Evolutionary conservation across 495 filamentous ascomycete species (phyloP).

Genomic region (Tuber aestivum): DNA sequence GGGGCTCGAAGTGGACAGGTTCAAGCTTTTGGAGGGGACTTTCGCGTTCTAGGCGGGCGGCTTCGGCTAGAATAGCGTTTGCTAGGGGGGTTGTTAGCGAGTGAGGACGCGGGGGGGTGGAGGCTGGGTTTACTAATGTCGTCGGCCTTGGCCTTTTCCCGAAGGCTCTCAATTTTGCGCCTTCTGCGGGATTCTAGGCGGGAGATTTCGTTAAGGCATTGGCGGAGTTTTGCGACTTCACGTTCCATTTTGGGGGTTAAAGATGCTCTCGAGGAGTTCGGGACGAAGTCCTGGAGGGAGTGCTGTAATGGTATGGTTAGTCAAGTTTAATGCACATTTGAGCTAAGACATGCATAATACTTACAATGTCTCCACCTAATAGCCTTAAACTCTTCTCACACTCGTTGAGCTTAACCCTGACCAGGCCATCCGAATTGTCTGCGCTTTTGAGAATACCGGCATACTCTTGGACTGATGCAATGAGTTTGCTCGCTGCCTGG

Average conservation of each 20-base stretch:
- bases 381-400: slow-evolving; percentile 68
- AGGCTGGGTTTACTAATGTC: slow-evolving; percentile 64
- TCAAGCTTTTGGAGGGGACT: slow-evolving; percentile 78
- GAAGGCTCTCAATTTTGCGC: slow-evolving; percentile 66
- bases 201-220: slow-evolving; percentile 72
- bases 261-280: slow-evolving; percentile 68
- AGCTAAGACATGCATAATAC: neutral
- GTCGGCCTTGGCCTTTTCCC: slow-evolving; percentile 72
- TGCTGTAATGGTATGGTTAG: slow-evolving; percentile 41
- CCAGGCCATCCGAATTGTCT: slow-evolving; percentile 71
- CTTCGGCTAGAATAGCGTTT: slow-evolving; percentile 68
- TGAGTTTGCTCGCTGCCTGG: slow-evolving; percentile 66
- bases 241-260: slow-evolving; percentile 75
- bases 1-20: slow-evolving; percentile 79
- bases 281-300: slow-evolving; percentile 61
- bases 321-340: neutral
- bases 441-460: slow-evolving; percentile 83
- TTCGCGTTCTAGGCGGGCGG: slow-evolving; percentile 75
- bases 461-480: slow-evolving; percentile 68
- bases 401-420: slow-evolving; percentile 69
- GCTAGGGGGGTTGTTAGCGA: slow-evolving; percentile 45
- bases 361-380: slow-evolving; percentile 65
- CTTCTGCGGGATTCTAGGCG: slow-evolving; percentile 71
- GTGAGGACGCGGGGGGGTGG: slow-evolving; percentile 13
- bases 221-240: slow-evolving; percentile 66